Base-by-base conservation (phyloP, 1,139 yeast genomes). In the Saccharomyces hybrid region DNA sequence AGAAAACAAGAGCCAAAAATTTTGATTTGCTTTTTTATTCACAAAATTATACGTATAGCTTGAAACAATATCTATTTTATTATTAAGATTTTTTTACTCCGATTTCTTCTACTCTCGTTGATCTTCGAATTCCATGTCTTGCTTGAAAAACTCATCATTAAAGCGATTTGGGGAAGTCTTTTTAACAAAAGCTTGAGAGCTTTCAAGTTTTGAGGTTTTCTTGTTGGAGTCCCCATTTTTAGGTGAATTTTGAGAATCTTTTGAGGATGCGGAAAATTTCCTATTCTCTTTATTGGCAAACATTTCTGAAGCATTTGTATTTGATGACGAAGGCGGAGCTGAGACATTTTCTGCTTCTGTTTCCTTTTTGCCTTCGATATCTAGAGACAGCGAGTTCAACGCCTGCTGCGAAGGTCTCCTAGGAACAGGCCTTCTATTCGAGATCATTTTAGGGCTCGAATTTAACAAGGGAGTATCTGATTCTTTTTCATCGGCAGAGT, bases 391-490 rank as follows among this genome's bases (percentile, higher is more conserved):
- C 19, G 29, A 14, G 16, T 34, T 34, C 16, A 34, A 14, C 12
- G 42, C 21, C 16, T 34, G 51, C 14, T 42, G 47, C 3, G 42
- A 31, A 14, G 61, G 62, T 26, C 53, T 56, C 44, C 58, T 63
- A 11, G 68, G 65, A 2, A 60, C 54, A 2, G 65, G 55, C 27
- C 56, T 55, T 58, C 72, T 63, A 51, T 61, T 68, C 0, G 68
- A 61, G 19, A 69, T 69, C 71, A 69, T 69, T 51, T 58, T 62
- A 1, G 71, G 69, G 3, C 16, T 34, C 2, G 42, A 34, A 8
- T 12, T 8, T 7, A 34, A 12, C 2, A 11, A 8, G 9, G 42
- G 21, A 16, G 14, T 34, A 26, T 31, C 52, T 9, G 56, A n/a
- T 12, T 31, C 38, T 11, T 42, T 47, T 26, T 48, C 38, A 24